These are phyloP conservation scores for Brettanomyces bruxellensis DNA, from an alignment of 805 yeast genomes.

Conservation along the genomic window DNA sequence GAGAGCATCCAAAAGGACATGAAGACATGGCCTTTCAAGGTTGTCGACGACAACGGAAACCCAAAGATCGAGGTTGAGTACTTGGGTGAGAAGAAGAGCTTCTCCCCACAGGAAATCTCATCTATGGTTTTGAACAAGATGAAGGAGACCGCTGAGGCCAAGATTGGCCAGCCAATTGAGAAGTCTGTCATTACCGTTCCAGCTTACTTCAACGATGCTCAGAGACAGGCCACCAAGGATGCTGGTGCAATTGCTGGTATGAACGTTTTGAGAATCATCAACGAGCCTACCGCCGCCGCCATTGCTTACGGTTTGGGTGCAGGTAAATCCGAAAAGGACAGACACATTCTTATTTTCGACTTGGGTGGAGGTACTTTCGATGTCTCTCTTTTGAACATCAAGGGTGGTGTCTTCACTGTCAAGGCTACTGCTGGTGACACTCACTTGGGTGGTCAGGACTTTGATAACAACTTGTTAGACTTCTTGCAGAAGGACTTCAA, in stretches of 20 bases:
- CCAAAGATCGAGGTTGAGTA: conserved; percentile 65
- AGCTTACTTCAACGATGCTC: conserved; percentile 74
- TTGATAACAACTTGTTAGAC: conserved; percentile 91
- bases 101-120: conserved; percentile 69
- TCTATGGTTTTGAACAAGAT: conserved; percentile 74
- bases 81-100: conserved; percentile 59
- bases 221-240: conserved; percentile 76
- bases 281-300: conserved; percentile 94
- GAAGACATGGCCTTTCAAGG: conserved; percentile 84
- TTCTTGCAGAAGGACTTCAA: conserved; percentile 87
- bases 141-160: conserved; percentile 76
- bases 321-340: conserved; percentile 71
- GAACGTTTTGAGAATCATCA: conserved; percentile 67
- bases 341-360: conserved; percentile 87
- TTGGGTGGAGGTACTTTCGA: conserved; percentile 99
- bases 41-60: conserved; percentile 53
- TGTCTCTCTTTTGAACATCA: conserved; percentile 87
- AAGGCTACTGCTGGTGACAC: conserved; percentile 99
- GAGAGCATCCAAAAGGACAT: conserved; percentile 78
- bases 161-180: conserved; percentile 61
- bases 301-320: conserved; percentile 98
- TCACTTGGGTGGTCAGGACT: conserved; percentile 99
- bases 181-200: conserved; percentile 75
- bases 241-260: conserved; percentile 77
- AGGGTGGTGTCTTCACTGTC: conserved; percentile 94